phyloP scores from a whole-genome alignment of 73 alveolate species.

The Uronychia binucleata region DNA sequence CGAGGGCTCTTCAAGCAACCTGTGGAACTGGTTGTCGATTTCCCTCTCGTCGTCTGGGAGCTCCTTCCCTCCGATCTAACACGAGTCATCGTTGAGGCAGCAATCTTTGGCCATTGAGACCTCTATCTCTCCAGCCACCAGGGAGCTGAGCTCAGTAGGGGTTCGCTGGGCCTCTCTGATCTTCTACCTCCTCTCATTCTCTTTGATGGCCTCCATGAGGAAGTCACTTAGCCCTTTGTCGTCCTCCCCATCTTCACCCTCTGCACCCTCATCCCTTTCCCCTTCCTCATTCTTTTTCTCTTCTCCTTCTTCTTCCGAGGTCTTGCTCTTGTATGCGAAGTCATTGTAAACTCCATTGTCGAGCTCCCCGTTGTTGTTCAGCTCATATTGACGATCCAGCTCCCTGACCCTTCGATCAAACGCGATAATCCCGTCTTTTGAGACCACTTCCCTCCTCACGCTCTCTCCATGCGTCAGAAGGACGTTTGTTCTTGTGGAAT shows the following conservation, averaged over 20 bases:
- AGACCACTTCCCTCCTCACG: conserved; percentile 37
- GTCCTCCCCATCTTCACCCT: neutral
- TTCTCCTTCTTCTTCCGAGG: neutral
- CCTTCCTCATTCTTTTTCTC: neutral
- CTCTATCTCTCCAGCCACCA: neutral
- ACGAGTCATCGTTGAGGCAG: too few species aligned
- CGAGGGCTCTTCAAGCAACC: too few species aligned
- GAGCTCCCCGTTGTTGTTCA: conserved; percentile 77
- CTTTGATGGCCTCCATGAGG: conserved; percentile 19
- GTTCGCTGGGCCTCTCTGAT: neutral
- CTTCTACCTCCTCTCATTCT: neutral
- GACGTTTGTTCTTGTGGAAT: conserved; percentile 1
- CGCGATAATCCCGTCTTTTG: conserved; percentile 56
- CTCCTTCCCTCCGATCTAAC: too few species aligned
- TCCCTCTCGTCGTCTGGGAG: too few species aligned
- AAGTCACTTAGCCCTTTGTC: neutral
- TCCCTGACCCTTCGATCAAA: conserved; percentile 74
- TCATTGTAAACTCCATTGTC: conserved; percentile 77
- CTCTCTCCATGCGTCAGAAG: neutral
- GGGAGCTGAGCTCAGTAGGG: neutral
- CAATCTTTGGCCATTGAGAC: too few species aligned
- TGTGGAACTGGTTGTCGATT: too few species aligned
- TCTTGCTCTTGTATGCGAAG: conserved; percentile 13
- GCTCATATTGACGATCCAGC: conserved; percentile 75
- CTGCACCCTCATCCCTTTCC: conserved; percentile 5